Base-by-base conservation (phyloP, 768 basidiomycete species). In the Lepiota brunneoincarnata region DNA sequence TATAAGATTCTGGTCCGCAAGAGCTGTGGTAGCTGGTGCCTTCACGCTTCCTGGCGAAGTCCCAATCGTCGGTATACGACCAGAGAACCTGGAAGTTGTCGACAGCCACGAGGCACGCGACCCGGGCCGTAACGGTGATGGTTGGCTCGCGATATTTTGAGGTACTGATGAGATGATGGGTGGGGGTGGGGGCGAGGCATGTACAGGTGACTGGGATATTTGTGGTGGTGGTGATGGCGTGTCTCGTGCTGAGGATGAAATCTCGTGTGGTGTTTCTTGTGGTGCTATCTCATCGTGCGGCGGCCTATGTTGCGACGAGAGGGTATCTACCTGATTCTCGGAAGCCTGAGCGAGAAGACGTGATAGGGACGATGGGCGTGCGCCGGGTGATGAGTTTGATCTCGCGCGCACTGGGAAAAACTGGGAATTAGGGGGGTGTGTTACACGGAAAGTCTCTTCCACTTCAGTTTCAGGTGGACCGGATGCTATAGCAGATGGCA, bases 281-380 rank as follows among this genome's bases (percentile, higher is more conserved):
- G 41, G 59, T 43, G 18, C 47, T 58, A 40, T 47, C 42, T 52
- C 59, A 9, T 61, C 53, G 17, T 67, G 69, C 1, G 67, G 52
- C 11, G 64, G 56, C 20, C 60, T 61, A 21, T 41, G 12, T 9
- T 47, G 52, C 10, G 44, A 12, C 35, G 17, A 10, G 21, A 47
- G 45, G 5, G 35, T 28, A 31, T 43, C 52, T 9, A 61, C 80
- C 20, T 74, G 64, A 17, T 76, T 69, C 20, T 74, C 64, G 11
- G 80, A 69, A 3, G 90, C 91, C 61, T 92, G 90, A 0, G 90
- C 90, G 20, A 92, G 73, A 3, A 93, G 72, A 23, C 88, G 81
- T 12, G 90, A 91, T 56, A 93, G 73, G 2, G 89, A 91, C 5
- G 90, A 91, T 1, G 86, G 89, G 10, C 89, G 86, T 4, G 83